These are phyloP conservation scores for Pichia cabralensis DNA, from an alignment of 805 yeast genomes.

Conservation along the genomic window DNA sequence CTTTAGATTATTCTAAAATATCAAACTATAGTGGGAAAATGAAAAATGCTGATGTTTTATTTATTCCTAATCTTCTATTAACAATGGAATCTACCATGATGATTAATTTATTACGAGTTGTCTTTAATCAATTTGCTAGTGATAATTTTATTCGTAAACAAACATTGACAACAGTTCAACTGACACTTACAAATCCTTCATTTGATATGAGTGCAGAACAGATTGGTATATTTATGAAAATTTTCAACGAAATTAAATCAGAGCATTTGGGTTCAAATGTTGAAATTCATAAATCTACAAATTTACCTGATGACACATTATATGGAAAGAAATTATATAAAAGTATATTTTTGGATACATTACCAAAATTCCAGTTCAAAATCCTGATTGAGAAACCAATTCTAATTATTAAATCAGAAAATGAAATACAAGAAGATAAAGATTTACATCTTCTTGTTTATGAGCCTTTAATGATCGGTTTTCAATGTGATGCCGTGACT, in stretches of 20 bases:
- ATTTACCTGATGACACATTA: background rate
- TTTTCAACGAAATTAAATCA: background rate
- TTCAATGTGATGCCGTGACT: conserved; percentile 11
- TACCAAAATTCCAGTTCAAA: conserved; percentile 18
- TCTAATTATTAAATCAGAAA: conserved; percentile 15
- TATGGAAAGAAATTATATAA: background rate
- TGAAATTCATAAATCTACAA: background rate
- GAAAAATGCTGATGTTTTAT: conserved; percentile 20
- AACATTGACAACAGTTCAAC: conserved; percentile 27
- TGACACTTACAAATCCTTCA: conserved; percentile 34
- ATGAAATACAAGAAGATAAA: conserved; percentile 1
- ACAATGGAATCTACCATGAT: conserved; percentile 15
- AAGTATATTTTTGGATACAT: conserved; percentile 1
- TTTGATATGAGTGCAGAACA: conserved; percentile 35
- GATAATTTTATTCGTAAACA: conserved; percentile 16
- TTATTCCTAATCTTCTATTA: conserved; percentile 22
- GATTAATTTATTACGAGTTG: conserved; percentile 11
- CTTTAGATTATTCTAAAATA: conserved; percentile 16
- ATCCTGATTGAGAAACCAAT: conserved; percentile 22
- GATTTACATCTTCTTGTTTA: conserved; percentile 15
- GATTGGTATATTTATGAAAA: conserved; percentile 24
- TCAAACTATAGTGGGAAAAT: conserved; percentile 8
- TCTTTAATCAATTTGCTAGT: conserved; percentile 11
- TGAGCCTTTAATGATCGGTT: conserved; percentile 16
- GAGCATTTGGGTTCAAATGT: background rate